phyloP scores from a whole-genome alignment of 2,329 filamentous ascomycete species.

The Venturia aucupariae region DNA sequence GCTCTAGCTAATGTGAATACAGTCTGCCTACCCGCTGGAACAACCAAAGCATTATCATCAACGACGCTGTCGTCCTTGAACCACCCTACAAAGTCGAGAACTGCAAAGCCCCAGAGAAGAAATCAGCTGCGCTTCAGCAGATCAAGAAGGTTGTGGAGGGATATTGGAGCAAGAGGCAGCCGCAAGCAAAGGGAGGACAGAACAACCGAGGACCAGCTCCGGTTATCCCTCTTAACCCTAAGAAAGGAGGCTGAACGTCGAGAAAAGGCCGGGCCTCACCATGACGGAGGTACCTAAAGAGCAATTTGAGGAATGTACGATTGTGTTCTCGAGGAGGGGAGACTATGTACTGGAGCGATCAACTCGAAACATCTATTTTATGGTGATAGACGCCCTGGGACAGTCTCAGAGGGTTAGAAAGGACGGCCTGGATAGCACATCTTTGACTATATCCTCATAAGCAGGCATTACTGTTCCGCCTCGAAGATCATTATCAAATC shows the following conservation, averaged over 20 bases:
- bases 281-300: neutral
- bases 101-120: slow-evolving; percentile 37
- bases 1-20: neutral
- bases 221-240: neutral
- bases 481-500: neutral
- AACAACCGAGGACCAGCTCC: neutral
- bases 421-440: neutral
- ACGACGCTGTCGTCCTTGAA: slow-evolving; percentile 49
- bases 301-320: neutral
- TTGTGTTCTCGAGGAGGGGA: neutral
- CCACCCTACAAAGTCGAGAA: slow-evolving; percentile 50
- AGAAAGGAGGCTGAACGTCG: neutral
- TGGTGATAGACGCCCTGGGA: neutral
- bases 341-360: neutral
- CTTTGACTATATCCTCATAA: neutral
- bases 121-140: slow-evolving; percentile 32
- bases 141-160: slow-evolving; percentile 39
- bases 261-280: neutral
- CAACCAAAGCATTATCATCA: slow-evolving; percentile 49
- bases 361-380: neutral
- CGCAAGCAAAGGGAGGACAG: neutral
- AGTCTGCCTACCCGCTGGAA: slow-evolving; percentile 49
- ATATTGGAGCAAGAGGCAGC: slow-evolving; percentile 33
- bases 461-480: neutral
- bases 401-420: neutral